Evolutionary conservation across 2,329 filamentous ascomycete species (phyloP), one percentile per base, ranked within the genome.

Genomic region (Phialophora macrospora): DNA sequence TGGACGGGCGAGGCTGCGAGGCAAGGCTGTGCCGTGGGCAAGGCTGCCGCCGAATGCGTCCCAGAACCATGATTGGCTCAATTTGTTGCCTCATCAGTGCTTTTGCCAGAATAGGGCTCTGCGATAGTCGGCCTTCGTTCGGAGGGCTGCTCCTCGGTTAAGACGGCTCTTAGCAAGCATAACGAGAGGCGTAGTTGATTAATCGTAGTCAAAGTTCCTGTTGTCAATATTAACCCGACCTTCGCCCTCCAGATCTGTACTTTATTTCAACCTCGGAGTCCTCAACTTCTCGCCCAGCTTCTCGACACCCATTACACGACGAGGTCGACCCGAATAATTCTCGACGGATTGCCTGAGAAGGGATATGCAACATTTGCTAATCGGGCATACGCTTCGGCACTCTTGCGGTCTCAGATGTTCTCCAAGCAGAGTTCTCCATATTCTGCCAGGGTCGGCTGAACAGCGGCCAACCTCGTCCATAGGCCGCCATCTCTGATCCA

Each of bases 111-210:
- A n/a, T 34, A 24, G 14, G 28, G 8, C 52, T n/a, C 9, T 12
- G 8, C 48, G 22, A 8, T 20, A n/a, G 17, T 28, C 52, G 30
- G 58, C 28, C 11, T 34, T 20, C 11, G 7, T 14, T 60, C 30
- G 30, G 28, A 8, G 17, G 34, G 26, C 52, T 12, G 11, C 14
- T 41, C 38, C 20, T 52, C 58, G 58, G 58, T 60, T 60, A 60
- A 24, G 17, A 44, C 58, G 58, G 58, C 58, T 60, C 58, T 52
- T 60, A 60, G 58, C 58, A 54, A 52, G 46, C 58, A 34, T 51
- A 60, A 24, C 32, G 48, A 52, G 48, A 24, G 48, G 52, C 30
- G 3, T 28, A 22, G 48, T 17, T 60, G 58, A 60, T 51, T 60
- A 60, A 60, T 60, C 58, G 46, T 38, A 2, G 22, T 24, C 4